phyloP scores from a whole-genome alignment of 768 basidiomycete genomes.

The Royoungia palumana region DNA sequence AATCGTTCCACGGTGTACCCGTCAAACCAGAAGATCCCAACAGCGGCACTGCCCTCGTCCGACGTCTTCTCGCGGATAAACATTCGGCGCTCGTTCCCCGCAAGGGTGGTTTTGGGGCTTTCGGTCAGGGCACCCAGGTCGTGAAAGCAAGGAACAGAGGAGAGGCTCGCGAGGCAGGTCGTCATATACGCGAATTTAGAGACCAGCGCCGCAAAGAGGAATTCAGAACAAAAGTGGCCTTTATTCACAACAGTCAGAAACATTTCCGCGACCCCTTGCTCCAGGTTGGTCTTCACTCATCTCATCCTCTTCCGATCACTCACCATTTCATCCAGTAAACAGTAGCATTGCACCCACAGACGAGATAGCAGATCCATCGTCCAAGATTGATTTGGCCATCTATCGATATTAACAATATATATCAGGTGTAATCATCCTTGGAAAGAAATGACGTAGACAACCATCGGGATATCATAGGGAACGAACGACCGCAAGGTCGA shows the following conservation, averaged over 20 bases:
- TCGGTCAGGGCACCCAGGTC: slow-evolving; percentile 74
- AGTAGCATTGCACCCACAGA: neutral
- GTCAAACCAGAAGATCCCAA: slow-evolving; percentile 57
- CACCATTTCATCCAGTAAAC: slow-evolving; percentile 16
- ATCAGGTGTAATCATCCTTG: slow-evolving; percentile 5
- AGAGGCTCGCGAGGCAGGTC: slow-evolving; percentile 88
- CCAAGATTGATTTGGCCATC: slow-evolving; percentile 15
- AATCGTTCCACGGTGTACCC: slow-evolving; percentile 59
- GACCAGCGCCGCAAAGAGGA: slow-evolving; percentile 77
- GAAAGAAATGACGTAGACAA: slow-evolving; percentile 14
- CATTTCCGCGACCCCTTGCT: slow-evolving; percentile 75
- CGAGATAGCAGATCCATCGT: neutral
- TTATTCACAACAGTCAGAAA: slow-evolving; percentile 82
- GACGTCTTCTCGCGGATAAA: slow-evolving; percentile 74
- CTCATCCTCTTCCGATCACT: neutral
- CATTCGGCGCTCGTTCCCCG: slow-evolving; percentile 81
- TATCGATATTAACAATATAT: slow-evolving; percentile 10
- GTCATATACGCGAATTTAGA: slow-evolving; percentile 79
- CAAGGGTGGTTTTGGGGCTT: slow-evolving; percentile 85
- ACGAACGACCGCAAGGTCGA: slow-evolving; percentile 38
- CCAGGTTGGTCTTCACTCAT: slow-evolving; percentile 37
- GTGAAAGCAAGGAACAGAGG: slow-evolving; percentile 92
- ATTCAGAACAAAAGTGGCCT: slow-evolving; percentile 81
- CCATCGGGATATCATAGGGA: slow-evolving; percentile 26
- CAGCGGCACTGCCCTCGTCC: slow-evolving; percentile 74